Evolutionary conservation across 192 early-diverging fungal genomes (phyloP).

Genomic region (Entomortierella parvispora): DNA sequence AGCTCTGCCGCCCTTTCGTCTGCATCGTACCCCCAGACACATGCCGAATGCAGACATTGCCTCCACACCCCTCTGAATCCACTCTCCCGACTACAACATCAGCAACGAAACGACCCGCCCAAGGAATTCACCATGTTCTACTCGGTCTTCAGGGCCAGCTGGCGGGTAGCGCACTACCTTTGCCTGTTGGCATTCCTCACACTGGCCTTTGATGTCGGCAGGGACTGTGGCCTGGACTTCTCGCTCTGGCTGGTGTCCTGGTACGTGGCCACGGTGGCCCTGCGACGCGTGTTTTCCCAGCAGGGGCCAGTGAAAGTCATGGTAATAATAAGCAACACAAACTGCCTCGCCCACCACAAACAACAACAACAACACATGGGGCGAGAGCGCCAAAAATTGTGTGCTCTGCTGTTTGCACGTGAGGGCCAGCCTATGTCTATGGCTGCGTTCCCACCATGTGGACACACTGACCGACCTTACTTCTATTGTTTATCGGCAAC

Average conservation of each 20-base stretch:
- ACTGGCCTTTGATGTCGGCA: conserved; percentile 36
- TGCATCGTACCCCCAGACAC: no score
- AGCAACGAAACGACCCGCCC: not conserved
- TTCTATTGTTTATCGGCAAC: not conserved
- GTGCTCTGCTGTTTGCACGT: not conserved
- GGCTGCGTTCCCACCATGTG: no score
- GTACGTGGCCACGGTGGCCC: conserved; percentile 22
- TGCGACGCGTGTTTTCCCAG: conserved; percentile 22
- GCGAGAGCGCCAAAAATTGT: not conserved
- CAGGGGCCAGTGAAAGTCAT: conserved; percentile 13
- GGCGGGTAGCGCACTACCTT: conserved; percentile 41
- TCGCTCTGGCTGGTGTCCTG: conserved; percentile 48
- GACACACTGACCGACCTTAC: no score
- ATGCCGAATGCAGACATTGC: no score
- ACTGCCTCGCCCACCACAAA: no score
- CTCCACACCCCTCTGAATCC: no score
- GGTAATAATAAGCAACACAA: conserved; percentile 8
- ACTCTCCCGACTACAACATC: no score
- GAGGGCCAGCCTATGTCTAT: no score
- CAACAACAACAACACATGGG: no score
- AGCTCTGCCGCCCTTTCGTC: no score
- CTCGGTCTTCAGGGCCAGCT: conserved; percentile 30
- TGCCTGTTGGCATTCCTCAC: conserved; percentile 43
- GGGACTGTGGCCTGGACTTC: conserved; percentile 39
- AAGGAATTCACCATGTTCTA: conserved; percentile 15